These are phyloP conservation scores for Holtermannia corniformis DNA, from an alignment of 768 basidiomycete species.

Conservation along the genomic window DNA sequence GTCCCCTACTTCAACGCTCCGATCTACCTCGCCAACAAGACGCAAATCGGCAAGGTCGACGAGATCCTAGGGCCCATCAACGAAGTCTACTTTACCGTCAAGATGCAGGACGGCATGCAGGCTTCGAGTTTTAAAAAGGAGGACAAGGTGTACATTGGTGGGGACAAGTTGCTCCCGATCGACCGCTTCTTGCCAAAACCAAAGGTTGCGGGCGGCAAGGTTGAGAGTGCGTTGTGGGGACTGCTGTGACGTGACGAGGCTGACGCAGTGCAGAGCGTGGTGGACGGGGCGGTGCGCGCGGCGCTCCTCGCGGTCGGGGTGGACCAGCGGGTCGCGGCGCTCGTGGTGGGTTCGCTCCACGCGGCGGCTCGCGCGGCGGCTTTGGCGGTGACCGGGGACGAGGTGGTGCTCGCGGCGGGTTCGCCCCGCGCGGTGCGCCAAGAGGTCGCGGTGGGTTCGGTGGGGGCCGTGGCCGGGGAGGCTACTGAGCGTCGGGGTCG, in stretches of 20 bases:
- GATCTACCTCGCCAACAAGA: slow-evolving; percentile 94
- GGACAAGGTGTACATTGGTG: slow-evolving; percentile 93
- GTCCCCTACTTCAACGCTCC: slow-evolving; percentile 99
- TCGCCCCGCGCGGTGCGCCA: slow-evolving; percentile 11
- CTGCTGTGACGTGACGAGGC: not conserved
- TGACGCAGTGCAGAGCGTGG: slow-evolving; percentile 17
- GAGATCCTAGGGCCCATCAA: slow-evolving; percentile 99
- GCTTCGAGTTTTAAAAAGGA: slow-evolving; percentile 93
- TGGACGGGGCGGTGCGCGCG: slow-evolving; percentile 35
- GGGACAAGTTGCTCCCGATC: slow-evolving; percentile 93
- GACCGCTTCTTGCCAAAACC: slow-evolving; percentile 96
- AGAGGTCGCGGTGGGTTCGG: slow-evolving; percentile 18
- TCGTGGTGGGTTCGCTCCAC: slow-evolving; percentile 4
- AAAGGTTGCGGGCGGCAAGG: slow-evolving; percentile 61
- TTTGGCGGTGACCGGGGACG: slow-evolving; percentile 17
- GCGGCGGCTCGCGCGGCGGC: slow-evolving; percentile 15
- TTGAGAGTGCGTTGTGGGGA: slow-evolving; percentile 28
- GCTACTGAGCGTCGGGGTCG: slow-evolving; percentile 19
- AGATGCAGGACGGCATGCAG: slow-evolving; percentile 93
- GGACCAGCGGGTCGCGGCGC: slow-evolving; percentile 18
- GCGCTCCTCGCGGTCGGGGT: slow-evolving; percentile 23
- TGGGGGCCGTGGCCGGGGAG: slow-evolving; percentile 25
- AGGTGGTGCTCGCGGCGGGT: slow-evolving; percentile 24
- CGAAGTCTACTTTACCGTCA: slow-evolving; percentile 94
- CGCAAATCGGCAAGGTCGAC: slow-evolving; percentile 91